phyloP scores from a whole-genome alignment of 768 basidiomycete species.

The Hygrocybe coccinea region DNA sequence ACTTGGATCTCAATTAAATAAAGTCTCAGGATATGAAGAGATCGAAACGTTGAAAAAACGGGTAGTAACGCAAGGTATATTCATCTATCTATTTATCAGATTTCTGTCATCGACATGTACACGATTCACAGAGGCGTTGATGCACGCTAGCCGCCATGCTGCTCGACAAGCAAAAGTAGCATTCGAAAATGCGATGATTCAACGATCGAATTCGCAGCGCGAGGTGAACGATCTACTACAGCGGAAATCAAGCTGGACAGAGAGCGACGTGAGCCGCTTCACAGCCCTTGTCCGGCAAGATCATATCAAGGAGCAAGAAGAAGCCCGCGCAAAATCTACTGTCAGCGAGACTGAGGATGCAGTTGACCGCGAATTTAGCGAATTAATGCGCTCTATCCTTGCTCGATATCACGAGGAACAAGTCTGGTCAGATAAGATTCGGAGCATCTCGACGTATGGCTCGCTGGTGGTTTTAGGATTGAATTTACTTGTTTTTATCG shows the following conservation, averaged over 20 bases:
- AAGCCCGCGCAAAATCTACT: conserved; percentile 60
- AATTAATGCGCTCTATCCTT: conserved; percentile 83
- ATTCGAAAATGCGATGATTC: conserved; percentile 73
- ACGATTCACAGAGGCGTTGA: conserved; percentile 57
- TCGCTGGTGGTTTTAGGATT: conserved; percentile 78
- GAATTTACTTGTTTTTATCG: conserved; percentile 85
- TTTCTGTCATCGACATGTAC: conserved; percentile 3
- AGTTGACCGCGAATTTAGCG: conserved; percentile 83
- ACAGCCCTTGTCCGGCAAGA: conserved; percentile 88
- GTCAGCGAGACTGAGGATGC: conserved; percentile 69
- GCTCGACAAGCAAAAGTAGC: conserved; percentile 69
- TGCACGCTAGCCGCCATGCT: conserved; percentile 59
- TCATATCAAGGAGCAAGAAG: conserved; percentile 79
- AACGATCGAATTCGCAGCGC: conserved; percentile 83
- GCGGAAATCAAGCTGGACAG: conserved; percentile 92
- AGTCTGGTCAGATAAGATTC: conserved; percentile 98
- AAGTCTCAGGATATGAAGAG: conserved; percentile 85
- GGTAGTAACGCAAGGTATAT: conserved; percentile 78
- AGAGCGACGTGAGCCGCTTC: conserved; percentile 79
- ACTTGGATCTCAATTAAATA: conserved; percentile 76
- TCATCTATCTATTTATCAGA: neutral
- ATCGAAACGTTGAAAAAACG: conserved; percentile 76
- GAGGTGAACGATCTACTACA: conserved; percentile 93
- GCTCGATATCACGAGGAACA: conserved; percentile 97
- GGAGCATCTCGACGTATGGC: conserved; percentile 91